phyloP scores from a whole-genome alignment of 148 eudicot species.

The Agrostemma githago region DNA sequence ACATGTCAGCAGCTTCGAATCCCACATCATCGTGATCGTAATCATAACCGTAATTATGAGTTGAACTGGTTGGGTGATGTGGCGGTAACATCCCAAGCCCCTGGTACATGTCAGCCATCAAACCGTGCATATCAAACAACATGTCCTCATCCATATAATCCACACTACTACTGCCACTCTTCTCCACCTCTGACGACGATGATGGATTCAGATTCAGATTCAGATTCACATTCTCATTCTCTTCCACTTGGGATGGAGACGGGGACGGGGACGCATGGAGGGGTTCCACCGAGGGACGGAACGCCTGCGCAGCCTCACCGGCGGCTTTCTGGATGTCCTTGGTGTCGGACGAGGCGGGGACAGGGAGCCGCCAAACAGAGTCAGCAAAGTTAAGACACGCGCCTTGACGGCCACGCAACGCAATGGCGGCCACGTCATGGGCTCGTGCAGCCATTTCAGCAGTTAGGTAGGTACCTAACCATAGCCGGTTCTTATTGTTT shows the following conservation, averaged over 20 bases:
- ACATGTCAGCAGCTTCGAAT: conserved; percentile 17
- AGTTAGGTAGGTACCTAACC: conserved; percentile 77
- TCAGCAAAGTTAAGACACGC: conserved; percentile 82
- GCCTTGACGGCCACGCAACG: conserved; percentile 39
- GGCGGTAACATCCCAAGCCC: conserved; percentile 44
- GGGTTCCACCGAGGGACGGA: conserved; percentile 11
- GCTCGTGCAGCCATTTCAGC: conserved; percentile 92
- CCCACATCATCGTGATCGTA: neutral
- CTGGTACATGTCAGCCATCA: conserved; percentile 59
- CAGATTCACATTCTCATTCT: neutral
- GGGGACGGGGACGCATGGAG: no score
- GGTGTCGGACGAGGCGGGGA: conserved; percentile 36
- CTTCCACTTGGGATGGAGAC: neutral
- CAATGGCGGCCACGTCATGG: conserved; percentile 75
- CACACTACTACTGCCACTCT: neutral
- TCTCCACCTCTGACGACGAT: neutral
- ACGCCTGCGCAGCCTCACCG: conserved; percentile 54
- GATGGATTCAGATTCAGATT: no score
- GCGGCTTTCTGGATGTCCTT: conserved; percentile 73
- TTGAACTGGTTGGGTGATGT: neutral
- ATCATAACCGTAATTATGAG: no score
- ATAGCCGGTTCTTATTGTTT: conserved; percentile 61
- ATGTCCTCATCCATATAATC: conserved; percentile 47
- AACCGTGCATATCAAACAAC: conserved; percentile 43
- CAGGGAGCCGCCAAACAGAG: conserved; percentile 56